Conservation (phyloP, 148 eudicot genomes). For the Rhododendron ovatum region DNA sequence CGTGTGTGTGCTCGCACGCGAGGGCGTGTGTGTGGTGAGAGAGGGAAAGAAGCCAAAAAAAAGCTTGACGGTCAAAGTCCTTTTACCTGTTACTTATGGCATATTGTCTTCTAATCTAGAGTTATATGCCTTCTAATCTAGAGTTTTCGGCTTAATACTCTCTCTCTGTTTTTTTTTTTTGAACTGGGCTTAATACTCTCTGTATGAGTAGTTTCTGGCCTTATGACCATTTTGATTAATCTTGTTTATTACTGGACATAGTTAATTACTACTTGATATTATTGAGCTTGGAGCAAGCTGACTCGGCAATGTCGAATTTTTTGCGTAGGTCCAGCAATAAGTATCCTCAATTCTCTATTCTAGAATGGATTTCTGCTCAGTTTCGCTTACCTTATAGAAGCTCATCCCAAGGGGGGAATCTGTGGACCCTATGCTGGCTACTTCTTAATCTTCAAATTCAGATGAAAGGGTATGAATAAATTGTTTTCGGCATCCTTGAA, state of each 20-base stretch:
- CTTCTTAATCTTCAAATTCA: no score
- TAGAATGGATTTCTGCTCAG: background rate
- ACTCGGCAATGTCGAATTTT: background rate
- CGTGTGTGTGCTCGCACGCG: no score
- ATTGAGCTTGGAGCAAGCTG: background rate
- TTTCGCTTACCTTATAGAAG: background rate
- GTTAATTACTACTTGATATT: background rate
- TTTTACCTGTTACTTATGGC: background rate
- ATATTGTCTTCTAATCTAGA: background rate
- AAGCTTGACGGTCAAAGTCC: background rate
- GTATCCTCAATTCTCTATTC: no score
- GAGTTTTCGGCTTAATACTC: background rate
- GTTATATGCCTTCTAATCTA: background rate
- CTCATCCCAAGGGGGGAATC: background rate
- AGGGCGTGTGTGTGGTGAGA: no score
- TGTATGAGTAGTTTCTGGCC: background rate
- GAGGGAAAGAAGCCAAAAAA: background rate
- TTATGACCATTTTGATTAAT: background rate
- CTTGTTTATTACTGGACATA: background rate
- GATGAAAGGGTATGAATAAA: no score
- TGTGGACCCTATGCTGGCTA: background rate
- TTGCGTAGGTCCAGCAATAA: background rate
- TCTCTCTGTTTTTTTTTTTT: no score
- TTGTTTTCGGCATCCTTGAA: no score
- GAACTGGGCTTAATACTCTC: no score